A percentile compares a stretch with the other conserved stretches of the same genome.
phyloP scores from a whole-genome alignment of 2,329 filamentous ascomycete genomes.

The Trichophyton benhamiae region DNA sequence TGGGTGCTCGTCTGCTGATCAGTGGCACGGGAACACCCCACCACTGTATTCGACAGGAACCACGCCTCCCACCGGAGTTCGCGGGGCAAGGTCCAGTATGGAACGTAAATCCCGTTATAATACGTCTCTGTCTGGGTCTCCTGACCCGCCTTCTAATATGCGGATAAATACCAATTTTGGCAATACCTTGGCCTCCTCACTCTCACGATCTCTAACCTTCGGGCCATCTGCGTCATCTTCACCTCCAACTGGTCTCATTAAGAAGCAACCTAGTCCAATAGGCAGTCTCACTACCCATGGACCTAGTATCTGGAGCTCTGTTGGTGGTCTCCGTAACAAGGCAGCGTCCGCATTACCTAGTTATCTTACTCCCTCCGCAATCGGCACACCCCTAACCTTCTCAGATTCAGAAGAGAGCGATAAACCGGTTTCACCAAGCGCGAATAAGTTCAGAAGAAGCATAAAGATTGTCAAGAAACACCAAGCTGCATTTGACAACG shows the following conservation, averaged over 20 bases:
- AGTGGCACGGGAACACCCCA: constrained; percentile 38
- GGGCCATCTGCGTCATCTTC: constrained; percentile 33
- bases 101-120: constrained; percentile 32
- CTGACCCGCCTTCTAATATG: constrained; percentile 29
- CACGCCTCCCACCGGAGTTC: constrained; percentile 39
- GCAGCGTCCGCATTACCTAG: constrained; percentile 19
- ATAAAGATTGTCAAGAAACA: constrained; percentile 46
- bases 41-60: constrained; percentile 42
- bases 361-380: constrained; percentile 21
- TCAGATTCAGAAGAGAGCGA: constrained; percentile 30
- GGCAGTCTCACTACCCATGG: constrained; percentile 25
- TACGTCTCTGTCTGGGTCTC: constrained; percentile 31
- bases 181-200: constrained; percentile 32
- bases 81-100: constrained; percentile 28
- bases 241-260: constrained; percentile 23
- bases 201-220: constrained; percentile 36
- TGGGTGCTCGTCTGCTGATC: constrained; percentile 39
- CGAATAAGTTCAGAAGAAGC: constrained; percentile 12
- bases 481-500: constrained; percentile 44
- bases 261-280: constrained; percentile 27
- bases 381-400: constrained; percentile 20
- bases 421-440: constrained; percentile 21
- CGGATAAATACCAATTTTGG: constrained; percentile 31
- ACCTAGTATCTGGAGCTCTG: constrained; percentile 21
- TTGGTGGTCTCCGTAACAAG: constrained; percentile 14